phyloP scores from a whole-genome alignment of 2,329 filamentous ascomycete species.

The Mycogone perniciosa region DNA sequence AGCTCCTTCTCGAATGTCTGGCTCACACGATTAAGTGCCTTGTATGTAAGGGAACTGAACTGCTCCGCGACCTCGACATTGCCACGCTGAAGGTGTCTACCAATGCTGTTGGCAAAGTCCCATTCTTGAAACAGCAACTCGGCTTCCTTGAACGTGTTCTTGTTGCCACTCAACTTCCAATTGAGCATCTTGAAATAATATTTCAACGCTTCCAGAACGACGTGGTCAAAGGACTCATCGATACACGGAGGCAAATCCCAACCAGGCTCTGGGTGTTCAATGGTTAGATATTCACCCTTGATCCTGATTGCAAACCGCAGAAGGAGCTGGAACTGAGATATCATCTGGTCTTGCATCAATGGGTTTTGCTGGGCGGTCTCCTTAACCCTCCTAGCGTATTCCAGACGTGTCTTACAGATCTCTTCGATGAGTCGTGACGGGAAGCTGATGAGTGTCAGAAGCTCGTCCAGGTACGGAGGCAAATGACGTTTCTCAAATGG shows the following conservation, averaged over 20 bases:
- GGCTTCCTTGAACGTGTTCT: conserved; percentile 98
- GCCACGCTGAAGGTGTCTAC: conserved; percentile 82
- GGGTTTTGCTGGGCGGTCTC: conserved; percentile 87
- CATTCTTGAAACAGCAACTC: conserved; percentile 96
- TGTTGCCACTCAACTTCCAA: conserved; percentile 95
- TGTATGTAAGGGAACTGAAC: conserved; percentile 89
- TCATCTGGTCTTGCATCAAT: conserved; percentile 97
- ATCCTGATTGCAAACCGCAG: conserved; percentile 88
- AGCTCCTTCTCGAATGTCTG: conserved; percentile 89
- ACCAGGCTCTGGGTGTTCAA: conserved; percentile 79
- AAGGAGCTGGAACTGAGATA: conserved; percentile 88
- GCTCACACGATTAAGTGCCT: conserved; percentile 81
- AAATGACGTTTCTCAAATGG: conserved; percentile 84
- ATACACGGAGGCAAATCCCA: conserved; percentile 97
- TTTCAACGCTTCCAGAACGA: conserved; percentile 85
- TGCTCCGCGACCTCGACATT: conserved; percentile 97
- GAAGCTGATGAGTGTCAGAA: conserved; percentile 94
- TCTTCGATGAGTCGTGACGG: conserved; percentile 93
- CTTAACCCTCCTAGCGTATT: conserved; percentile 91
- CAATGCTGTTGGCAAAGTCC: conserved; percentile 94
- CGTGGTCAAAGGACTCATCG: conserved; percentile 89
- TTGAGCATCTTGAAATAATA: conserved; percentile 99
- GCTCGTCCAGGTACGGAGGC: conserved; percentile 92
- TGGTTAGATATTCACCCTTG: conserved; percentile 78
- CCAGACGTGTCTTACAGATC: conserved; percentile 85